phyloP scores from a whole-genome alignment of 108 stramenopile species.

The Cylindrotheca fusiformis region DNA sequence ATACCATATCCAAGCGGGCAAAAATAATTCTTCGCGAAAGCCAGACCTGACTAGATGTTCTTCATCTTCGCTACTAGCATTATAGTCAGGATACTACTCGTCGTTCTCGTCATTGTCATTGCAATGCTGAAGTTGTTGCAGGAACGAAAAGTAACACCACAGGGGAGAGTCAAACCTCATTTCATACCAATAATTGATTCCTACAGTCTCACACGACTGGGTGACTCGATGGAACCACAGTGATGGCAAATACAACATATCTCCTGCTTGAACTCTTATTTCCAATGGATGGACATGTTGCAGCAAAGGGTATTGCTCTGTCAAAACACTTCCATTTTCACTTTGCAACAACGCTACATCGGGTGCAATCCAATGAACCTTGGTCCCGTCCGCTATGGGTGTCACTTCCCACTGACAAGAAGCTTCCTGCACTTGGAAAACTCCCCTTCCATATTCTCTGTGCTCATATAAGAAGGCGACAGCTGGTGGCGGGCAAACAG shows the following conservation, averaged over 20 bases:
- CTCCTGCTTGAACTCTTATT: conserved; percentile 43
- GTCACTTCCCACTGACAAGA: neutral
- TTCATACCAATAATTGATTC: conserved; percentile 96
- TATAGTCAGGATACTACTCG: no score
- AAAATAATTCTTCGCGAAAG: conserved; percentile 1
- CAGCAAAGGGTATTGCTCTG: conserved; percentile 39
- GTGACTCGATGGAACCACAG: conserved; percentile 95
- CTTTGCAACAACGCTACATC: conserved; percentile 22
- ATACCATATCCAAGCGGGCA: neutral
- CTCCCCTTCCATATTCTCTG: conserved; percentile 1
- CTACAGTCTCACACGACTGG: conserved; percentile 90
- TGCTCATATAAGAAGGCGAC: conserved; percentile 53
- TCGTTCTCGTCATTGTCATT: neutral
- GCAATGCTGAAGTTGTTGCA: conserved; percentile 34
- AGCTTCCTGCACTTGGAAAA: neutral
- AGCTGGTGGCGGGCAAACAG: conserved; percentile 86
- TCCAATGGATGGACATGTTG: conserved; percentile 40
- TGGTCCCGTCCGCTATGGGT: neutral
- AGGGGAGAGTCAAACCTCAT: conserved; percentile 86
- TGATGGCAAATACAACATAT: conserved; percentile 87
- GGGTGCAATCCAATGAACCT: conserved; percentile 56
- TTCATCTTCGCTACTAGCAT: no score
- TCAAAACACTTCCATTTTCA: conserved; percentile 16
- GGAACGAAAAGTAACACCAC: conserved; percentile 78
- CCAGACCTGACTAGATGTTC: neutral